Evolutionary conservation across 73 alveolate species (phyloP).

Genomic region (Tetrahymena thermophila): DNA sequence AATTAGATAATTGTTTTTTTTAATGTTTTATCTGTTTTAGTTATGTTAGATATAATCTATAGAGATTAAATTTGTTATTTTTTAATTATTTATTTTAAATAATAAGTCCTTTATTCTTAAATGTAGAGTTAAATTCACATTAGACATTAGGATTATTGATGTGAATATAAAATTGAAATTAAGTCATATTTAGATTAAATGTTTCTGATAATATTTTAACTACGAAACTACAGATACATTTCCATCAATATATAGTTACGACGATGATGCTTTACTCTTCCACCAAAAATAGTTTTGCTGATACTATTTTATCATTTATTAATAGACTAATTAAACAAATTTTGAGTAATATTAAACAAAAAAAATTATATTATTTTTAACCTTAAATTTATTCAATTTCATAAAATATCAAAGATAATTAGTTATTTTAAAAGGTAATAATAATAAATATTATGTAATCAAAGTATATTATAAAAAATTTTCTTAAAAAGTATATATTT

Average conservation of each 20-base stretch:
- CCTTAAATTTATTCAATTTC: not conserved
- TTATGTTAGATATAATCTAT: not conserved
- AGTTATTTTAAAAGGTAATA: too few relatives aligned
- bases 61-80: not conserved
- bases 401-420: too few relatives aligned
- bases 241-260: not conserved
- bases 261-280: not conserved
- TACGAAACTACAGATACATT: not conserved
- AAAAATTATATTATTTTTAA: too few relatives aligned
- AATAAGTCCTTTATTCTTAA: not conserved
- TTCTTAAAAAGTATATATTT: too few relatives aligned
- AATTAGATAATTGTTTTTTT: too few relatives aligned
- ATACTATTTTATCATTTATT: not conserved
- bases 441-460: too few relatives aligned
- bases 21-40: not conserved
- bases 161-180: not conserved
- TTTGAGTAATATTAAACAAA: too few relatives aligned
- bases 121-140: not conserved
- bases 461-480: too few relatives aligned
- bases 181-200: not conserved
- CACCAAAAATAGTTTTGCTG: not conserved
- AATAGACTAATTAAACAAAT: too few relatives aligned
- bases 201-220: not conserved
- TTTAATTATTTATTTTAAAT: too few relatives aligned
- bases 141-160: not conserved